A percentile compares a stretch with the other conserved stretches of the same genome.
phyloP scores from a whole-genome alignment of 306 rosid genomes.

The Casuarina cunninghamiana region DNA sequence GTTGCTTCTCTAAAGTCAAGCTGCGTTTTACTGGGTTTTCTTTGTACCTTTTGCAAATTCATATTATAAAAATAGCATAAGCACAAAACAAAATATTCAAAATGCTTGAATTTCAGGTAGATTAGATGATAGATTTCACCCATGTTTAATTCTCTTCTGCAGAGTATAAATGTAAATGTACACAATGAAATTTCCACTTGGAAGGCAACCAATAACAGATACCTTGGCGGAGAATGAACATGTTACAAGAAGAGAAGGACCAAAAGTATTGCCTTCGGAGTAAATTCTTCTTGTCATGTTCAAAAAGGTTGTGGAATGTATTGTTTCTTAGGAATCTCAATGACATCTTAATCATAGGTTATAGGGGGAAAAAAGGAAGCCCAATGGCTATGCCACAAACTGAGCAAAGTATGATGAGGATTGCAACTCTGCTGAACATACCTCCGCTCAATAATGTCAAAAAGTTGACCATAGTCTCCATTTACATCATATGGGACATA shows the following conservation, averaged over 20 bases:
- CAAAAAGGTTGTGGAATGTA: neutral
- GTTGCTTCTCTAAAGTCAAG: conserved; percentile 70
- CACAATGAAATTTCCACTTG: neutral
- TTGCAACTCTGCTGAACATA: conserved; percentile 20
- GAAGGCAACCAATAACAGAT: neutral
- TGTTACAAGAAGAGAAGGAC: neutral
- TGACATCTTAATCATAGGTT: neutral
- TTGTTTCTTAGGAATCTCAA: neutral
- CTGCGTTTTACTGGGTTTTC: conserved; percentile 53
- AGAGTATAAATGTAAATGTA: neutral
- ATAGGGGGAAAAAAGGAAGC: neutral
- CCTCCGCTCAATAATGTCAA: conserved; percentile 75
- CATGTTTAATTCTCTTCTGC: neutral
- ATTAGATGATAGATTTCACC: neutral
- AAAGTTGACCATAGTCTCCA: conserved; percentile 77
- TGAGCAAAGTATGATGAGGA: neutral
- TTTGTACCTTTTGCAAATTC: conserved; percentile 66
- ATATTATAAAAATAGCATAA: conserved; percentile 19
- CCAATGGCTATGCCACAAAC: neutral
- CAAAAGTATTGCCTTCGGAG: neutral
- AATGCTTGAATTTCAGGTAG: neutral
- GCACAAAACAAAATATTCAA: conserved; percentile 23
- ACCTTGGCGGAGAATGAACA: neutral
- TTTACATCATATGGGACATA: conserved; percentile 75
- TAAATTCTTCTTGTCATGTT: neutral